These are phyloP conservation scores for Picea sitchensis DNA, from an alignment of 75 land plant genomes.

Conservation along the genomic window DNA sequence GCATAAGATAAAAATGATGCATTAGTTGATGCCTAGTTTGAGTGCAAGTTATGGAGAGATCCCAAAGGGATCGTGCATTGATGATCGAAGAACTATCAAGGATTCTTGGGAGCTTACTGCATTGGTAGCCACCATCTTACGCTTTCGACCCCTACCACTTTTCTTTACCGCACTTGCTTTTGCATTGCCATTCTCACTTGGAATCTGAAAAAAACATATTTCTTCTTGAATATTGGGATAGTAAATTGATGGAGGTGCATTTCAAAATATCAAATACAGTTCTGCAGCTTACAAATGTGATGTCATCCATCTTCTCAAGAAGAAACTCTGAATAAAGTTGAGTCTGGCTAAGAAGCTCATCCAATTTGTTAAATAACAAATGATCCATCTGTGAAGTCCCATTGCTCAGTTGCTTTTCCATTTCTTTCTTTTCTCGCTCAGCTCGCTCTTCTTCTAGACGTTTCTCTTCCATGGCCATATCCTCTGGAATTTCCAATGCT, in stretches of 20 bases:
- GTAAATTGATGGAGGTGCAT: neutral
- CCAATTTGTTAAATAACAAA: conserved; percentile 60
- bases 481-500: conserved; percentile 37
- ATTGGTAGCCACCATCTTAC: conserved; percentile 31
- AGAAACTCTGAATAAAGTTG: conserved; percentile 83
- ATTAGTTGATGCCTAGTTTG: neutral
- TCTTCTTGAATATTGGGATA: neutral
- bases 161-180: conserved; percentile 13
- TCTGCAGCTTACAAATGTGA: conserved; percentile 39
- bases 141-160: conserved; percentile 49
- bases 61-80: too few relatives aligned
- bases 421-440: conserved; percentile 34
- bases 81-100: neutral
- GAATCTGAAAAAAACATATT: neutral
- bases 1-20: neutral
- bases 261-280: neutral
- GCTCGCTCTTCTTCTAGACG: conserved; percentile 48
- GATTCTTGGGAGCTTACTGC: neutral
- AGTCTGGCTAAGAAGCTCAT: conserved; percentile 81
- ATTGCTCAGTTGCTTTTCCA: conserved; percentile 1
- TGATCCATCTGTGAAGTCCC: conserved; percentile 17
- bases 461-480: conserved; percentile 65
- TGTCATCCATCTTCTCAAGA: conserved; percentile 87
- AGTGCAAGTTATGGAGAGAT: neutral
- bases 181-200: conserved; percentile 39